phyloP scores from a whole-genome alignment of 2,329 filamentous ascomycete species.

The Fusarium foetens region DNA sequence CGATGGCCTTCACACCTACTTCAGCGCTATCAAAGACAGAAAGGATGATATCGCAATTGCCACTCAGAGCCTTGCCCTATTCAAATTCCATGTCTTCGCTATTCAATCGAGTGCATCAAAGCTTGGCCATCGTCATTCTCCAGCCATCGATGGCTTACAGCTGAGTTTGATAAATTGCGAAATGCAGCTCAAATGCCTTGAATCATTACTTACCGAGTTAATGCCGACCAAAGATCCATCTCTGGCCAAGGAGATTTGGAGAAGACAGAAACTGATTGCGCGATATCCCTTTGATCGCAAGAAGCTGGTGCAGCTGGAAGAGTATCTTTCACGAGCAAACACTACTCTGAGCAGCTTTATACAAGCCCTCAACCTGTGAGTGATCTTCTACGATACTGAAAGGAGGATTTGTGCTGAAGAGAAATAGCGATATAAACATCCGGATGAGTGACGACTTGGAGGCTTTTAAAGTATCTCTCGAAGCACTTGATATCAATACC shows the following conservation, averaged over 20 bases:
- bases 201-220: accelerated
- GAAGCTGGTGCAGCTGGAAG: neutral
- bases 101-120: accelerated
- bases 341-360: accelerated
- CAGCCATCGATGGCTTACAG: neutral
- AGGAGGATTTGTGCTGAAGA: accelerated
- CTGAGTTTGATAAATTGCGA: neutral
- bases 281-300: neutral
- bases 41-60: neutral
- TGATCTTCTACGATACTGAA: accelerated
- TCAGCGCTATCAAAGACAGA: neutral
- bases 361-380: neutral
- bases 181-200: neutral
- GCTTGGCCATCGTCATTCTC: neutral
- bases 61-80: accelerated
- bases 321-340: neutral
- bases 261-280: accelerated
- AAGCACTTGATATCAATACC: accelerated
- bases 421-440: accelerated
- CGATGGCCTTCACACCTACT: neutral
- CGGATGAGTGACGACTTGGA: accelerated
- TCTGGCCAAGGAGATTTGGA: accelerated
- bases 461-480: accelerated
- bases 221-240: accelerated
- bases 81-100: neutral